A percentile compares a stretch with the other conserved stretches of the same genome.
phyloP scores from a whole-genome alignment of 2,329 filamentous ascomycete species.

The Talaromyces sp. region DNA sequence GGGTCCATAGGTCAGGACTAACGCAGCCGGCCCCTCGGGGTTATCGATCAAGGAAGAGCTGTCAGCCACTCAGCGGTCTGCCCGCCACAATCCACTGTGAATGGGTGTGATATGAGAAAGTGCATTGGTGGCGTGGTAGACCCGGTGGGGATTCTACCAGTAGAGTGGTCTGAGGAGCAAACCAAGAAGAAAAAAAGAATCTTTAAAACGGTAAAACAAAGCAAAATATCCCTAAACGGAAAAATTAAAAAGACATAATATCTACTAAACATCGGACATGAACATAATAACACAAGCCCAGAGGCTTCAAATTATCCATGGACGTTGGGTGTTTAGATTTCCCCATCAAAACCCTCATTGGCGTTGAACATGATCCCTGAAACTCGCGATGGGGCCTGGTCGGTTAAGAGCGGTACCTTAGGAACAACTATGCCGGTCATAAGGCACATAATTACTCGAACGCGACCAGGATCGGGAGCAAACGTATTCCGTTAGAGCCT shows the following conservation, averaged over 20 bases:
- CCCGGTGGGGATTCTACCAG: slow-evolving; percentile 8
- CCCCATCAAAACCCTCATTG: slow-evolving; percentile 7
- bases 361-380: slow-evolving; percentile 8
- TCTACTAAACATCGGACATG: too few species aligned
- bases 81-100: slow-evolving; percentile 25
- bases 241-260: background rate
- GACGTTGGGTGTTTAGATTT: too few species aligned
- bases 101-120: slow-evolving; percentile 14
- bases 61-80: slow-evolving; percentile 32
- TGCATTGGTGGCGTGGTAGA: slow-evolving; percentile 1
- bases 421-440: background rate
- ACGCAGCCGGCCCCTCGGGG: slow-evolving; percentile 30
- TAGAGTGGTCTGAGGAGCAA: slow-evolving; percentile 2
- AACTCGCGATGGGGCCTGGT: slow-evolving; percentile 4
- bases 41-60: slow-evolving; percentile 22
- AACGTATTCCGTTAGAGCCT: background rate
- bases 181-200: background rate
- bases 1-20: slow-evolving; percentile 21
- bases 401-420: background rate
- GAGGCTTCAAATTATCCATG: too few species aligned
- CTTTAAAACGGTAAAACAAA: background rate
- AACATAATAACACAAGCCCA: too few species aligned
- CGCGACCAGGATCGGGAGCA: background rate
- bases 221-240: background rate
- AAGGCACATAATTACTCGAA: background rate